These are phyloP conservation scores for Ophiostoma sp. DNA, from an alignment of 2,329 filamentous ascomycete species.

Conservation along the genomic window DNA sequence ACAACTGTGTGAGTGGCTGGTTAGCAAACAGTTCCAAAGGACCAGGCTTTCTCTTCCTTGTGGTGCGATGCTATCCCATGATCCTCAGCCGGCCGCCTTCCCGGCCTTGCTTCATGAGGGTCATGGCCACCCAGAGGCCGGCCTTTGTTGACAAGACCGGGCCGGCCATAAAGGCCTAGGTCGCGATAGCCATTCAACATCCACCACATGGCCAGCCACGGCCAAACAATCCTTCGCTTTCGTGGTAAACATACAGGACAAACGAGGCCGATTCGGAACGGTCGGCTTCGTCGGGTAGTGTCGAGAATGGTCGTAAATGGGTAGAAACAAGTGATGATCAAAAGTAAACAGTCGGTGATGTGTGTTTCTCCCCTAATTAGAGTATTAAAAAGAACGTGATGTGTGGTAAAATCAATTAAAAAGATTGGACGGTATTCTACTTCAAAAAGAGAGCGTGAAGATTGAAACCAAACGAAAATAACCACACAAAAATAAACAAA, in stretches of 20 bases:
- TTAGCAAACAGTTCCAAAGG: not conserved
- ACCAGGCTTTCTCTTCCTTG: not conserved
- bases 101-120: not conserved
- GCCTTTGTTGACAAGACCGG: constrained; percentile 1
- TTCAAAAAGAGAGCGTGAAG: constrained; percentile 45
- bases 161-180: not conserved
- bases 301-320: constrained; percentile 22
- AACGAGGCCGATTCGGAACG: constrained; percentile 19
- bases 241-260: constrained; percentile 1
- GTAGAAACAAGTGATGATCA: not conserved
- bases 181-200: constrained; percentile 9
- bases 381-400: constrained; percentile 13
- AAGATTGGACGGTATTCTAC: constrained; percentile 50
- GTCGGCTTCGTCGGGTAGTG: constrained; percentile 30
- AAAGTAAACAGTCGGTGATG: constrained; percentile 5
- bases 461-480: constrained; percentile 37
- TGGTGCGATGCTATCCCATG: not conserved
- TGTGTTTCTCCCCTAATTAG: not conserved
- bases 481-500: constrained; percentile 30
- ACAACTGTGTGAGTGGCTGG: not conserved
- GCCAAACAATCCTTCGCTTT: not conserved
- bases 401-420: constrained; percentile 32
- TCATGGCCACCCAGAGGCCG: not conserved
- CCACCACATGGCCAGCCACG: not conserved
- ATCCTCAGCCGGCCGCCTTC: not conserved